Percentiles rank a stretch among this genome's conserved stretches.
Evolutionary conservation across 2,329 filamentous ascomycete species (phyloP).

Genomic region (Hypoxylon sp.): DNA sequence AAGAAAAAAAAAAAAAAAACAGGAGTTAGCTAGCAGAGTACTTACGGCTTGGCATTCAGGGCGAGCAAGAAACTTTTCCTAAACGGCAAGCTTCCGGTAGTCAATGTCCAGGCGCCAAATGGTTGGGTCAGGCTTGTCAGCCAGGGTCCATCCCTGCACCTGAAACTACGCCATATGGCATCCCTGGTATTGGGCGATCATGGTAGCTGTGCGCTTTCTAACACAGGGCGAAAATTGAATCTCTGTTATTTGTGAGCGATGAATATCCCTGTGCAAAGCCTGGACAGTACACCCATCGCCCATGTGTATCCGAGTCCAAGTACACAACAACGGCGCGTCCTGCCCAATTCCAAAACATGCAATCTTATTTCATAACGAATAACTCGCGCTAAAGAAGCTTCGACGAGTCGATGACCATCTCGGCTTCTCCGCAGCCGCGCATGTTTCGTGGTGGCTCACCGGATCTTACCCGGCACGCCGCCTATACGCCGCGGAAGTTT

Average conservation of each 20-base stretch:
- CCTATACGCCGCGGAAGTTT: constrained; percentile 48
- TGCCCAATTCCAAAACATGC: constrained; percentile 18
- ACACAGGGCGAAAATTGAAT: constrained; percentile 28
- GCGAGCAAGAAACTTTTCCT: constrained; percentile 42
- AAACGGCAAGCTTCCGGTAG: constrained; percentile 48
- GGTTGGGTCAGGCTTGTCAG: constrained; percentile 39
- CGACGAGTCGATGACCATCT: constrained; percentile 31
- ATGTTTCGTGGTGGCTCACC: constrained; percentile 44
- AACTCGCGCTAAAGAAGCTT: constrained; percentile 21
- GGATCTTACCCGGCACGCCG: constrained; percentile 51
- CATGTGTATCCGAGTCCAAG: constrained; percentile 24
- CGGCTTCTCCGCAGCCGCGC: constrained; percentile 44
- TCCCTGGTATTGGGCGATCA: constrained; percentile 39
- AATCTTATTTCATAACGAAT: constrained; percentile 11
- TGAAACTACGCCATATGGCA: constrained; percentile 43
- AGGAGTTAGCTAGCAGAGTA: constrained; percentile 40
- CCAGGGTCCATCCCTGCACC: constrained; percentile 43
- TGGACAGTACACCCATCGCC: constrained; percentile 11
- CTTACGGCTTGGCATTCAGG: constrained; percentile 43
- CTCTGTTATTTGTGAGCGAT: constrained; percentile 41
- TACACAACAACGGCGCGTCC: constrained; percentile 14
- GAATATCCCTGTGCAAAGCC: constrained; percentile 37
- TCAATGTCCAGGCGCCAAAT: constrained; percentile 45
- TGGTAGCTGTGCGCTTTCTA: constrained; percentile 30
- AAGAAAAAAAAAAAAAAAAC: constrained; percentile 15